These are phyloP conservation scores for Dalbergia oliveri DNA, from an alignment of 306 rosid species.

Conservation along the genomic window DNA sequence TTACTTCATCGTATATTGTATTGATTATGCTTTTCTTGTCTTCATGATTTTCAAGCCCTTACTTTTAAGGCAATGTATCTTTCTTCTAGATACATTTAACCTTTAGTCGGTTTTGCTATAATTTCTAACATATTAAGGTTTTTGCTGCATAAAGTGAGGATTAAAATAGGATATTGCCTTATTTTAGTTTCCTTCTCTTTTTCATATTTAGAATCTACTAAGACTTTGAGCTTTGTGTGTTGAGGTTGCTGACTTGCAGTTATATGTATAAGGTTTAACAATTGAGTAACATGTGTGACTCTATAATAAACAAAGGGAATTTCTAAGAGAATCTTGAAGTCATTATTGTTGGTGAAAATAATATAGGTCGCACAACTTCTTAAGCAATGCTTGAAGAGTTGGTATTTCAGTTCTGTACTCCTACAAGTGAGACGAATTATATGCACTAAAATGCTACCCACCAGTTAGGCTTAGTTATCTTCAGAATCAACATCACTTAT, in stretches of 20 bases:
- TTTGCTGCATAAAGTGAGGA: not conserved
- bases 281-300: not conserved
- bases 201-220: not conserved
- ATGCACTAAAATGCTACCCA: not conserved
- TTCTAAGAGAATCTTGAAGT: not conserved
- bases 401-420: not conserved
- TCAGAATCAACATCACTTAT: not conserved
- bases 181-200: not conserved
- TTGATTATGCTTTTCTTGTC: slow-evolving; percentile 9
- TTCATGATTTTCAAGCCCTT: not conserved
- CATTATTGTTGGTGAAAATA: too few species aligned
- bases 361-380: not conserved
- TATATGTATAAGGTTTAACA: not conserved
- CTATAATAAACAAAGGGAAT: not conserved
- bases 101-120: not conserved
- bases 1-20: not conserved
- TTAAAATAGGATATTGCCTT: not conserved
- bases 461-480: not conserved
- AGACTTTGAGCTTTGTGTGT: not conserved
- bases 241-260: not conserved
- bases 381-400: not conserved
- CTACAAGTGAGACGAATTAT: not conserved
- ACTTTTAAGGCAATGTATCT: not conserved
- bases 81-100: not conserved
- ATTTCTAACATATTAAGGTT: not conserved